These are phyloP conservation scores for Rhynchosporium secalis DNA, from an alignment of 2,329 filamentous ascomycete species.

Conservation along the genomic window DNA sequence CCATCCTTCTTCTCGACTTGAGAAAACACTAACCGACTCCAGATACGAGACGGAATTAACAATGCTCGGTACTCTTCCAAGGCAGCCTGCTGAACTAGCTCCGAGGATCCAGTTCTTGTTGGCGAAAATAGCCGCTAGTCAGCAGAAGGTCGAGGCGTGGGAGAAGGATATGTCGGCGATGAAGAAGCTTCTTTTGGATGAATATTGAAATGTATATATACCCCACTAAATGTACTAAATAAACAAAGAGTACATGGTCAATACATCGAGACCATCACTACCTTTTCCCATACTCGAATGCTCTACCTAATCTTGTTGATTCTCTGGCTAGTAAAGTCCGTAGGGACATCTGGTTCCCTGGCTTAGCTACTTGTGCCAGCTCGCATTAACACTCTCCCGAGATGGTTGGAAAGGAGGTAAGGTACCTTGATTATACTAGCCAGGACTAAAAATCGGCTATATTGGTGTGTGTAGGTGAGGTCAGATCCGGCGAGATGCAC, in stretches of 20 bases:
- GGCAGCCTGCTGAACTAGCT: slow-evolving; percentile 66
- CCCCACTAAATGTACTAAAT: slow-evolving; percentile 11
- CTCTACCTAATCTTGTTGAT: neutral
- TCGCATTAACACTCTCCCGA: neutral
- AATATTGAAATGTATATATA: slow-evolving; percentile 39
- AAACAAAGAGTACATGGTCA: neutral
- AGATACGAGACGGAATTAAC: slow-evolving; percentile 71
- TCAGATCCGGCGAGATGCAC: too few species aligned
- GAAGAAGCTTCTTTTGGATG: slow-evolving; percentile 67
- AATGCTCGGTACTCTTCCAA: slow-evolving; percentile 68
- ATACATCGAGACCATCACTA: neutral
- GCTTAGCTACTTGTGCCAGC: neutral
- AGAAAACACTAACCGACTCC: neutral
- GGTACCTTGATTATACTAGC: too few species aligned
- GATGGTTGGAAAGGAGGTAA: neutral
- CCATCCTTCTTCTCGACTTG: neutral
- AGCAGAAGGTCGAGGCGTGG: slow-evolving; percentile 70
- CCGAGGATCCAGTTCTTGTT: slow-evolving; percentile 72
- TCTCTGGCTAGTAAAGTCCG: neutral
- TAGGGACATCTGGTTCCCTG: neutral
- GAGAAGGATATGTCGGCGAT: slow-evolving; percentile 70
- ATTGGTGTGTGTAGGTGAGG: too few species aligned
- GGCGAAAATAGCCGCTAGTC: slow-evolving; percentile 69
- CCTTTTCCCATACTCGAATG: neutral
- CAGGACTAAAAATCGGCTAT: too few species aligned